Percentiles rank a stretch among this genome's conserved stretches.
Conservation (phyloP, 2,329 filamentous ascomycete genomes). For the Monilinia laxa region DNA sequence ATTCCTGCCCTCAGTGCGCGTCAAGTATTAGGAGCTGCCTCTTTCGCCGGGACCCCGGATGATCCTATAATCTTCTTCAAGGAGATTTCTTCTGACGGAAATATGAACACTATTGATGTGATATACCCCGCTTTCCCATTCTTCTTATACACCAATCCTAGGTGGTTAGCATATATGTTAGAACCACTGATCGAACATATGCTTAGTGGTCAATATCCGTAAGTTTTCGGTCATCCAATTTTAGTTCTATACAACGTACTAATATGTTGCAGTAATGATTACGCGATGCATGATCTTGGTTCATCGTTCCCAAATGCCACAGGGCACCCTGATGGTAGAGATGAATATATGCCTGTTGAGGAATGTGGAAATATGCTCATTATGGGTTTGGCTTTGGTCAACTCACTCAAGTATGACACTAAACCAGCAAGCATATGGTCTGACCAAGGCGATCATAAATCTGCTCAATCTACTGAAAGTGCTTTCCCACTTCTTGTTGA, state of each 20-base stretch:
- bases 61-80: slow-evolving; percentile 77
- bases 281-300: slow-evolving; percentile 76
- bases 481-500: slow-evolving; percentile 43
- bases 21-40: slow-evolving; percentile 76
- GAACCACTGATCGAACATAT: slow-evolving; percentile 81
- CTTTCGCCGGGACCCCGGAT: slow-evolving; percentile 70
- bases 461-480: slow-evolving; percentile 33
- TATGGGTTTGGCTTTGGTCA: slow-evolving; percentile 72
- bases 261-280: slow-evolving; percentile 55
- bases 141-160: slow-evolving; percentile 81
- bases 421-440: slow-evolving; percentile 60
- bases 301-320: slow-evolving; percentile 74
- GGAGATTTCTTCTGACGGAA: slow-evolving; percentile 82
- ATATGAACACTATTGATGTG: slow-evolving; percentile 82
- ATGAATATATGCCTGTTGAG: slow-evolving; percentile 67
- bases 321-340: slow-evolving; percentile 62
- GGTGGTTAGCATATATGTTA: slow-evolving; percentile 75
- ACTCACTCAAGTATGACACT: slow-evolving; percentile 65
- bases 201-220: slow-evolving; percentile 75
- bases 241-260: background rate
- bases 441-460: slow-evolving; percentile 40
- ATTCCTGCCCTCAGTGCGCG: slow-evolving; percentile 76
- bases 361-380: slow-evolving; percentile 69
- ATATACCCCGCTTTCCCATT: slow-evolving; percentile 86
- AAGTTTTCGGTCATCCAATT: slow-evolving; percentile 22